These are phyloP conservation scores for Mycena albidolilacea DNA, from an alignment of 768 basidiomycete species.

Conservation along the genomic window DNA sequence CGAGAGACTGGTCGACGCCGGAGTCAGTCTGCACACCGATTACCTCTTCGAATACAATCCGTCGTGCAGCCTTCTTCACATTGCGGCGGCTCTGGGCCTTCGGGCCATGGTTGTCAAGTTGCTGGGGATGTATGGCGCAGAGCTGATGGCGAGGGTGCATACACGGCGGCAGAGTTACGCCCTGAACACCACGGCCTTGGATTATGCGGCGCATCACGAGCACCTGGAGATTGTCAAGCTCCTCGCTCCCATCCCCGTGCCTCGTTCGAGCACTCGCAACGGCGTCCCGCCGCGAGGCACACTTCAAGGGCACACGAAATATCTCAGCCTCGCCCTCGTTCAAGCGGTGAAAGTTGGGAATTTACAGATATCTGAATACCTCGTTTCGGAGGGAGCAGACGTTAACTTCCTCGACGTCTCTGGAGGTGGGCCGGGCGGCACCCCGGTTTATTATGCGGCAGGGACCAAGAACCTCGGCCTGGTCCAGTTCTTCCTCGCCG, in stretches of 20 bases:
- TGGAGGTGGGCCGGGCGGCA: not conserved
- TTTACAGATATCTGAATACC: not conserved
- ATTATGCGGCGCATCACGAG: not conserved
- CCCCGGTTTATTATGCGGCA: not conserved
- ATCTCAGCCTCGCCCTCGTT: not conserved
- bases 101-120: not conserved
- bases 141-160: not conserved
- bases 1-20: slow-evolving; percentile 4
- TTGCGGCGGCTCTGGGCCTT: not conserved
- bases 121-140: not conserved
- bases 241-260: not conserved
- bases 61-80: not conserved
- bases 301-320: not conserved
- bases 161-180: not conserved
- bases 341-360: not conserved
- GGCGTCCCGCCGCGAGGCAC: not conserved
- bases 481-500: not conserved
- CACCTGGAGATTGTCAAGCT: not conserved
- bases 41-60: not conserved
- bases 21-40: slow-evolving; percentile 3
- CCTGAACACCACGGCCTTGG: not conserved
- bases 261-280: not conserved
- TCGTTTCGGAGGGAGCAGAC: not conserved
- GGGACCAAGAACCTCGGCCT: not conserved
- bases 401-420: not conserved